These are phyloP conservation scores for Alnus rubra DNA, from an alignment of 306 rosid genomes.

Conservation along the genomic window DNA sequence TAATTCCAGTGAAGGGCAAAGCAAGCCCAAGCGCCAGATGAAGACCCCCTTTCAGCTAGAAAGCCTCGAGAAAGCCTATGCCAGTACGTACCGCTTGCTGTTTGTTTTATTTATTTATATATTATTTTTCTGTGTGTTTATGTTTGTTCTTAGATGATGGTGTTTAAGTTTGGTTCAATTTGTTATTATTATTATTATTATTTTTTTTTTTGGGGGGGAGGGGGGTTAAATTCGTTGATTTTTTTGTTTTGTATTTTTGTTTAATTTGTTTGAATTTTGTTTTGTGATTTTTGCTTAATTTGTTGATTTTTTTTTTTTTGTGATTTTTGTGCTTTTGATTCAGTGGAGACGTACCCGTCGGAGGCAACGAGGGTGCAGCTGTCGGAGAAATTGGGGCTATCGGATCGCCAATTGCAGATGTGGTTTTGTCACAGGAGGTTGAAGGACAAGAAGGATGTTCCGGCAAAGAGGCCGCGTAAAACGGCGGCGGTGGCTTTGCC, in stretches of 20 bases:
- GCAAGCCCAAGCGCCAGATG: conserved; percentile 99
- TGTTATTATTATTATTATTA: conserved; percentile 15
- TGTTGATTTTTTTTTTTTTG: not conserved
- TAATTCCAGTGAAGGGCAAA: conserved; percentile 88
- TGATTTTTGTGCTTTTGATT: conserved; percentile 35
- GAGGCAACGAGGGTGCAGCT: conserved; percentile 76
- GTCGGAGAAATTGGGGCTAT: conserved; percentile 80
- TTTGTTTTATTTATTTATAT: not conserved
- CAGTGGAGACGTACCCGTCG: conserved; percentile 89
- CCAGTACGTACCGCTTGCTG: conserved; percentile 50
- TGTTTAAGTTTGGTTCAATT: not conserved
- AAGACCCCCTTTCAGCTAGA: conserved; percentile 99
- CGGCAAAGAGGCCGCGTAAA: conserved; percentile 52
- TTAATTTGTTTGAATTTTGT: no score
- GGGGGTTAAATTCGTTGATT: not conserved
- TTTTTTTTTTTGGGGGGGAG: not conserved
- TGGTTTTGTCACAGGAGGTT: conserved; percentile 99
- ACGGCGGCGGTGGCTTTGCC: conserved; percentile 35
- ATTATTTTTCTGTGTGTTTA: not conserved
- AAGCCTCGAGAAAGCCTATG: conserved; percentile 84
- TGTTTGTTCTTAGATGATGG: conserved; percentile 1
- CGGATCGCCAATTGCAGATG: conserved; percentile 99
- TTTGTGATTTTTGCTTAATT: conserved; percentile 5
- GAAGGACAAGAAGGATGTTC: conserved; percentile 86
- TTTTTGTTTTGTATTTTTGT: conserved; percentile 13